Percentiles rank a stretch among this genome's conserved stretches.
Evolutionary conservation across 108 stramenopile species (phyloP).

Genomic region (Cylindrotheca fusiformis): DNA sequence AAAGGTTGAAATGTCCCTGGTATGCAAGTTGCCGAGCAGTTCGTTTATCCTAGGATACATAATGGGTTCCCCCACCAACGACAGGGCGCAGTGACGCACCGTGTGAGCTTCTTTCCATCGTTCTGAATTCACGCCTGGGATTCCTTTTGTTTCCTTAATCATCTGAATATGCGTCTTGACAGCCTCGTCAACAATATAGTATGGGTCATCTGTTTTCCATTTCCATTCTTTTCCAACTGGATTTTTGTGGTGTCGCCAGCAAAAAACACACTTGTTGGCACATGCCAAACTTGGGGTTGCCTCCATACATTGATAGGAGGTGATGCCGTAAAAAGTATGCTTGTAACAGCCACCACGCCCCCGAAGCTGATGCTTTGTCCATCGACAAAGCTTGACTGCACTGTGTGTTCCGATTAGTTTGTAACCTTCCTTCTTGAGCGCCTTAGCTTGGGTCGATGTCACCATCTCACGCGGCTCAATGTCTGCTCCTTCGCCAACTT

Average conservation of each 20-base stretch:
- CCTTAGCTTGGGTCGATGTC: conserved; percentile 85
- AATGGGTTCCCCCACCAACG: conserved; percentile 90
- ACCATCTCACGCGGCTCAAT: conserved; percentile 86
- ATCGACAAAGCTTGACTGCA: conserved; percentile 96
- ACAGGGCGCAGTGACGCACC: conserved; percentile 86
- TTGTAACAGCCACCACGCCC: conserved; percentile 97
- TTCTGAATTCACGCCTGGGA: conserved; percentile 91
- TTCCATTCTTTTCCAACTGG: conserved; percentile 96
- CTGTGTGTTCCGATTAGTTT: conserved; percentile 93
- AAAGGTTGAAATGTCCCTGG: conserved; percentile 87
- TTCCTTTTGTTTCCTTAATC: conserved; percentile 93
- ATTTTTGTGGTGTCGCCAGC: conserved; percentile 99
- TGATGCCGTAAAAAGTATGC: conserved; percentile 96
- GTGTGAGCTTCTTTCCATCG: conserved; percentile 93
- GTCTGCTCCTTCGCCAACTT: conserved; percentile 5
- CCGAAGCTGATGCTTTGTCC: conserved; percentile 97
- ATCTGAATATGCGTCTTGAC: conserved; percentile 79
- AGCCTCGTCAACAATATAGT: conserved; percentile 87
- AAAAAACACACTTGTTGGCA: conserved; percentile 98
- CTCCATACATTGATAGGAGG: conserved; percentile 97
- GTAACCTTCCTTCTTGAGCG: conserved; percentile 95
- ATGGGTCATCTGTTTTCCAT: conserved; percentile 95
- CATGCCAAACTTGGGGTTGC: conserved; percentile 93
- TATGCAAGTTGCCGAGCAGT: conserved; percentile 84
- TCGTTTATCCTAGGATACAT: conserved; percentile 97